Evolutionary conservation across 768 basidiomycete species (phyloP).

Genomic region (Mrakia hoshinonis): DNA sequence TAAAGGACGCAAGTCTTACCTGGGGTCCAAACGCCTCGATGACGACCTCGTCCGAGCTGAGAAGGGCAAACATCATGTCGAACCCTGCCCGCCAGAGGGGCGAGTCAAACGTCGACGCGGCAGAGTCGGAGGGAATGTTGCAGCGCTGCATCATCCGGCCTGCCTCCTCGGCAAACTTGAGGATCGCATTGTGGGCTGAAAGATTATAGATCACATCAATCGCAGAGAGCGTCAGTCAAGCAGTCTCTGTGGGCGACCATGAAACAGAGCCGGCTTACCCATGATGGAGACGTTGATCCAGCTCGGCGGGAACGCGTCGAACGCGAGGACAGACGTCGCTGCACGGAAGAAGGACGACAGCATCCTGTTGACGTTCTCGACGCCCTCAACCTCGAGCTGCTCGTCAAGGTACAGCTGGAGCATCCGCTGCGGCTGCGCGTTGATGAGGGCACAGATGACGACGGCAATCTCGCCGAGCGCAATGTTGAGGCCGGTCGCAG

Average conservation of each 20-base stretch:
- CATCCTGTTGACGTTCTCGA: slow-evolving; percentile 61
- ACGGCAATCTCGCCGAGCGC: slow-evolving; percentile 76
- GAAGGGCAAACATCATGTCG: slow-evolving; percentile 68
- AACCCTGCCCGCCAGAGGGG: slow-evolving; percentile 74
- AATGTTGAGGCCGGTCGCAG: slow-evolving; percentile 52
- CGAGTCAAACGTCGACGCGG: slow-evolving; percentile 60
- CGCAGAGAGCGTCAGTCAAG: background rate
- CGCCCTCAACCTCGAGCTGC: slow-evolving; percentile 78
- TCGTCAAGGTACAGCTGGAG: slow-evolving; percentile 70
- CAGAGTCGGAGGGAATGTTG: slow-evolving; percentile 55
- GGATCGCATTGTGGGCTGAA: slow-evolving; percentile 73
- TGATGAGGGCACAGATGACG: slow-evolving; percentile 69
- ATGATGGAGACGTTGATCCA: slow-evolving; percentile 67
- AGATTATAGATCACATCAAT: slow-evolving; percentile 47
- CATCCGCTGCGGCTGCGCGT: slow-evolving; percentile 68
- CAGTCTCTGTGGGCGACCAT: background rate
- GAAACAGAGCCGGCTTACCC: background rate
- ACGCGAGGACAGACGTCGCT: slow-evolving; percentile 67
- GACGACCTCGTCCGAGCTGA: slow-evolving; percentile 81
- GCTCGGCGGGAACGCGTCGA: slow-evolving; percentile 76
- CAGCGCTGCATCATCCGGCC: slow-evolving; percentile 65
- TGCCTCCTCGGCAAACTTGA: slow-evolving; percentile 79
- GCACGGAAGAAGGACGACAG: slow-evolving; percentile 74
- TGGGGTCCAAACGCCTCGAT: slow-evolving; percentile 94
- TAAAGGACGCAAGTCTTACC: slow-evolving; percentile 46